Evolutionary conservation across 169 alveolate genomes (phyloP).

Genomic region (Perkinsus marinus): DNA sequence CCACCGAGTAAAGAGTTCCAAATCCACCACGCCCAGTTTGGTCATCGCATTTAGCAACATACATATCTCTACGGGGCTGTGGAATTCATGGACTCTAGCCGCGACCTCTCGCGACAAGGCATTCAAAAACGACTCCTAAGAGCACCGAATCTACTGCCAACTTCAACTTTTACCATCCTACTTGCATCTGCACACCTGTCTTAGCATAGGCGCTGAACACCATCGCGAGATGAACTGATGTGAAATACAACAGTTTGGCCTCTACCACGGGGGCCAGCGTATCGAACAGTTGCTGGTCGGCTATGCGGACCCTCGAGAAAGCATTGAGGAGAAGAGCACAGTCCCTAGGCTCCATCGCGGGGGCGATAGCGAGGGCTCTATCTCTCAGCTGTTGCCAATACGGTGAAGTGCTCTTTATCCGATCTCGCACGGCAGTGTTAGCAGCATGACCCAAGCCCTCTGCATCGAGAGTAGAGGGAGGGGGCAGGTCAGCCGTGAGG

Average conservation of each 20-base stretch:
- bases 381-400: neutral
- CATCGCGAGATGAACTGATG: neutral
- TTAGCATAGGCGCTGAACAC: neutral
- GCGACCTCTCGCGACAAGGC: neutral
- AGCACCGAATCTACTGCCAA: neutral
- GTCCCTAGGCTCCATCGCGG: neutral
- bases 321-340: neutral
- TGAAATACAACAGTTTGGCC: neutral
- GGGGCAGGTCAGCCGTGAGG: neutral
- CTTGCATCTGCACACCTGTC: neutral
- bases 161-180: neutral
- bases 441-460: neutral
- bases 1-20: neutral
- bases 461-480: neutral
- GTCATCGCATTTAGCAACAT: neutral
- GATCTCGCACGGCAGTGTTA: neutral
- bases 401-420: neutral
- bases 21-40: neutral
- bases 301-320: neutral
- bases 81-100: neutral
- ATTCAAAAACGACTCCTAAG: neutral
- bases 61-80: neutral
- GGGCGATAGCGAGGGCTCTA: neutral
- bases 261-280: neutral
- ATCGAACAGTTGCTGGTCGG: neutral